Conservation (phyloP, 495 filamentous ascomycete genomes). For the Mytilinidion resinicola region DNA sequence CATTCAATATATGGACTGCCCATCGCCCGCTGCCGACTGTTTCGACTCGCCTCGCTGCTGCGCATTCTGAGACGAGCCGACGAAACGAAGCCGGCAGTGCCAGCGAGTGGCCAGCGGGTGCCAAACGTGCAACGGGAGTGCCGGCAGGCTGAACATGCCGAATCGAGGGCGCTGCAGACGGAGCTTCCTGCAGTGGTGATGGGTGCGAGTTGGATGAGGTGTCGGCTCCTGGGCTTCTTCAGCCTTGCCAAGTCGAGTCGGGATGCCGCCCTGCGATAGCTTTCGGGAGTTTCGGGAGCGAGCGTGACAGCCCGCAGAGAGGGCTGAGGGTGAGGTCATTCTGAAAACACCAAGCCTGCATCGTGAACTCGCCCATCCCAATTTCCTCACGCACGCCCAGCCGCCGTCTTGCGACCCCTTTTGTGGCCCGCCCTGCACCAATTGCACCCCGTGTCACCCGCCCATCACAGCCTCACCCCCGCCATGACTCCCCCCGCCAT, state of each 20-base stretch:
- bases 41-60: background rate
- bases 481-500: constrained; percentile 82
- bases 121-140: too few species aligned
- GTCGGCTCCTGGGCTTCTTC: background rate
- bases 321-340: too few species aligned
- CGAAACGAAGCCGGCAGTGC: background rate
- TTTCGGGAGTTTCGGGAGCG: too few species aligned
- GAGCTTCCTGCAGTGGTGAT: too few species aligned
- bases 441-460: background rate
- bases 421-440: background rate
- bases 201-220: too few species aligned
- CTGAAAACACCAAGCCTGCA: too few species aligned
- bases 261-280: constrained; percentile 1
- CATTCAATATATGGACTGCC: background rate
- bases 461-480: background rate
- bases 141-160: too few species aligned
- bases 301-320: too few species aligned
- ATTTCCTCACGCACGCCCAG: too few species aligned
- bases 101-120: background rate
- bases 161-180: too few species aligned
- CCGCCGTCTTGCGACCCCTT: background rate
- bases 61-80: background rate
- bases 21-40: background rate
- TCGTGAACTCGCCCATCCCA: too few species aligned
- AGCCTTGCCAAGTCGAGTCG: constrained; percentile 4